phyloP scores from a whole-genome alignment of 768 basidiomycete species.

The Hypsizygus marmoreus region DNA sequence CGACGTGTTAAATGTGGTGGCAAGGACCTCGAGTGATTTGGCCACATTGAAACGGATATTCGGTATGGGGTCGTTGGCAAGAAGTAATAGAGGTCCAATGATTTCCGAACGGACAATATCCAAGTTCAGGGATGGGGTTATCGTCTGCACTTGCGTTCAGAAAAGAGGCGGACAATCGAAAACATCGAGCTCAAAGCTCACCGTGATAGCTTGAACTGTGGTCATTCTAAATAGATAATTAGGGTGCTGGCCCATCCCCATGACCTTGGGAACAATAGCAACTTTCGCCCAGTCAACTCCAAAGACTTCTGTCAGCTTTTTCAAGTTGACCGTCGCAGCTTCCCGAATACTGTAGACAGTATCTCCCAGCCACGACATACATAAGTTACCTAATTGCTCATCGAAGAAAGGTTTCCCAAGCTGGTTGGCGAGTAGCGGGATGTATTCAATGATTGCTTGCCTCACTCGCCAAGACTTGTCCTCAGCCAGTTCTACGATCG shows the following conservation, averaged over 20 bases:
- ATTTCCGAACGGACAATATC: conserved; percentile 85
- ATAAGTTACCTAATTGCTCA: conserved; percentile 93
- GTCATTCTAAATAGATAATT: conserved; percentile 99
- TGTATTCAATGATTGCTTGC: conserved; percentile 99
- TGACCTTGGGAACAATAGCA: conserved; percentile 94
- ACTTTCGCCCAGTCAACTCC: conserved; percentile 96
- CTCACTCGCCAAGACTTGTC: conserved; percentile 99
- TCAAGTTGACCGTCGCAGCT: conserved; percentile 95
- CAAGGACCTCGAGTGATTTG: conserved; percentile 90
- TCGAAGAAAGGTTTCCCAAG: conserved; percentile 97
- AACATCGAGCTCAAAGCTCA: too few species aligned
- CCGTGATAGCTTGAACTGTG: conserved; percentile 97
- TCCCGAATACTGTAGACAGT: conserved; percentile 98
- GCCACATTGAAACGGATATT: conserved; percentile 99
- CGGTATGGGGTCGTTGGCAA: conserved; percentile 90
- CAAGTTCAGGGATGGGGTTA: conserved; percentile 84
- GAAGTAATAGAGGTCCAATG: conserved; percentile 77
- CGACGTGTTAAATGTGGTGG: conserved; percentile 61
- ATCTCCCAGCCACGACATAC: conserved; percentile 99
- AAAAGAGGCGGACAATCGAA: conserved; percentile 14
- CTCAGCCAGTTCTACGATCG: conserved; percentile 96
- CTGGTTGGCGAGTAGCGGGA: conserved; percentile 98
- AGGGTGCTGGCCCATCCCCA: conserved; percentile 95
- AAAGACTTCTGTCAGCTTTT: conserved; percentile 97
- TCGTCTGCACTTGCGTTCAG: conserved; percentile 62